A percentile compares a stretch with the other conserved stretches of the same genome.
phyloP scores from a whole-genome alignment of 768 basidiomycete species.

The Amanita rimosa region DNA sequence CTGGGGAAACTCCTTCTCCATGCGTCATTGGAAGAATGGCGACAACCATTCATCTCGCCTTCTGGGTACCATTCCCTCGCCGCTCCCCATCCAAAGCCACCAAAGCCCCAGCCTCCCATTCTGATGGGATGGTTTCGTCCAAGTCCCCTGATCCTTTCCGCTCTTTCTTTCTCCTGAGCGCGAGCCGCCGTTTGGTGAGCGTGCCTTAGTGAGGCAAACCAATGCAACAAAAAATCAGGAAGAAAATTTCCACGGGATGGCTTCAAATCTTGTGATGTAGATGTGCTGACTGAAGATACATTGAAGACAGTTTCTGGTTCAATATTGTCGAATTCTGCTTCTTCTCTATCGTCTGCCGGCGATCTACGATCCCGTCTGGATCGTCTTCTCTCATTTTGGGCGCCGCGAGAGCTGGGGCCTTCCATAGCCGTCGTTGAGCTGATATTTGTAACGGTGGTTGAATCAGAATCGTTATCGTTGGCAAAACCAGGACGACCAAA shows the following conservation, averaged over 20 bases:
- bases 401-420: neutral
- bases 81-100: slow-evolving; percentile 44
- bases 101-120: slow-evolving; percentile 58
- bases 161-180: slow-evolving; percentile 58
- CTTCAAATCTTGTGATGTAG: slow-evolving; percentile 5
- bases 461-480: neutral
- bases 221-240: slow-evolving; percentile 33
- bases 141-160: slow-evolving; percentile 53
- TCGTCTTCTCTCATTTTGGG: neutral
- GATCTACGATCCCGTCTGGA: neutral
- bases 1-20: neutral
- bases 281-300: slow-evolving; percentile 12
- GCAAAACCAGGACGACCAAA: slow-evolving; percentile 18
- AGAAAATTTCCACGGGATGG: slow-evolving; percentile 20
- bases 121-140: slow-evolving; percentile 25
- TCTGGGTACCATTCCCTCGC: slow-evolving; percentile 8
- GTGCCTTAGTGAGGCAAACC: slow-evolving; percentile 52
- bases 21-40: neutral
- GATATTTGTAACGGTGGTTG: neutral
- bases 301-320: neutral
- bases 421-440: neutral
- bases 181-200: slow-evolving; percentile 63
- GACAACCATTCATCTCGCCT: neutral
- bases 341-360: neutral
- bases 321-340: neutral